These are phyloP conservation scores for Alternaria panax DNA, from an alignment of 2,329 filamentous ascomycete genomes.

Conservation along the genomic window DNA sequence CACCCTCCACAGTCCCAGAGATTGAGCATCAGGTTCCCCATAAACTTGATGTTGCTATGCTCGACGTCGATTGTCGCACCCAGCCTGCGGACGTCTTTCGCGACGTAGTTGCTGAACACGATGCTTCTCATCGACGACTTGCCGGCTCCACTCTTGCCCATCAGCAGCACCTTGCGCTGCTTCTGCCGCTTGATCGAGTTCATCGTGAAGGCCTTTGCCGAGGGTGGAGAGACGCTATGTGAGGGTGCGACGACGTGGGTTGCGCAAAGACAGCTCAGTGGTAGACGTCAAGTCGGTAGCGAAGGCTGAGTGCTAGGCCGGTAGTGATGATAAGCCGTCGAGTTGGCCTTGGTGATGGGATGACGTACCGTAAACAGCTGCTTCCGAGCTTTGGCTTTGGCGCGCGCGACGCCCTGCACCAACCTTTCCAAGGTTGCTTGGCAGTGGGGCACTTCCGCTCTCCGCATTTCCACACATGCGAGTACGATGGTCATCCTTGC, in stretches of 20 bases:
- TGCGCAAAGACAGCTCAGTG: neutral
- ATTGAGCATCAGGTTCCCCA: conserved; percentile 96
- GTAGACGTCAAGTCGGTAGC: neutral
- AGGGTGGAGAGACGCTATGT: neutral
- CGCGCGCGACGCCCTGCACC: conserved; percentile 5
- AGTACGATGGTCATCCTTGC: conserved; percentile 9
- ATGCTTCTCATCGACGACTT: conserved; percentile 99
- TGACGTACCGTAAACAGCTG: conserved; percentile 27
- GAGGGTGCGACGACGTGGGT: neutral
- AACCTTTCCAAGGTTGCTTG: conserved; percentile 15
- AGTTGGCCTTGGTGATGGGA: neutral
- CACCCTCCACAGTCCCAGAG: conserved; percentile 97
- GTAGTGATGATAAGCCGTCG: conserved; percentile 1
- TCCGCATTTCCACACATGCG: conserved; percentile 7
- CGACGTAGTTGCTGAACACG: conserved; percentile 99
- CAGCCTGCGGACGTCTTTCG: conserved; percentile 88
- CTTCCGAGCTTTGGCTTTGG: conserved; percentile 13
- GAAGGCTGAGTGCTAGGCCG: neutral
- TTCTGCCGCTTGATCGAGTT: conserved; percentile 57
- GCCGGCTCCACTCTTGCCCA: conserved; percentile 95
- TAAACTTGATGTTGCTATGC: conserved; percentile 97
- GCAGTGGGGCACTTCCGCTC: conserved; percentile 17
- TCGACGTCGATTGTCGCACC: conserved; percentile 98
- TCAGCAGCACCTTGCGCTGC: conserved; percentile 62
- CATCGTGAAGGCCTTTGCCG: conserved; percentile 29